Evolutionary conservation across 192 early-diverging fungal genomes (phyloP), one percentile per base, ranked within the genome.

Genomic region (Coemansia sp.): DNA sequence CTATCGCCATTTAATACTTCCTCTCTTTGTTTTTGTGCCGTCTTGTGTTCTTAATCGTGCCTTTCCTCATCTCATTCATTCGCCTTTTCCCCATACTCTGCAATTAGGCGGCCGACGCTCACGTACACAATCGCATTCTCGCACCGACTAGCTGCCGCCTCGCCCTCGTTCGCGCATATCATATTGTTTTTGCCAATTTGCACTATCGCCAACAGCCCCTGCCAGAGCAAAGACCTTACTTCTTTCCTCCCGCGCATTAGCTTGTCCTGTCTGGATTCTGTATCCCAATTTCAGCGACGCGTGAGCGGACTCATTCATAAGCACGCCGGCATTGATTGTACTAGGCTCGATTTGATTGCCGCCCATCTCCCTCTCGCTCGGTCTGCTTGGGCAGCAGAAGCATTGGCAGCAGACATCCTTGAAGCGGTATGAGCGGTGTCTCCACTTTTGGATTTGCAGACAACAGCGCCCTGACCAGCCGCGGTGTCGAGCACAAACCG

Each of bases 371-470:
- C 32, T 53, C 52, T 9, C 7, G 50, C 29, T 53, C 15, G 50
- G 50, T 2, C 9, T n/a, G 24, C 33, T 35, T 35, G 52, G 32
- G 52, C 52, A 35, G 52, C 52, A 53, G n/a, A 10, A 53, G 7
- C 9, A n/a, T n/a, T n/a, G 29, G 29, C 29, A 32, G 52, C 29
- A 34, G 18, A 34, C n/a, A 35, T 18, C 29, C 17, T 53, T 9
- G 8, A 18, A 34, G 52, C 52, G 52, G 52, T 15, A 53, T 53
- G 52, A 53, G 52, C 52, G 33, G 33, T 32, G 52, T 53, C 17
- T 53, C 52, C 17, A 34, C 52, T n/a, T 53, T 53, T 53, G 52
- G 32, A 35, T 53, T 53, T 53, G 52, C 52, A 53, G 52, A 53
- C 18, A 53, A 34, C 32, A 35, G 52, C 32, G 17, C 52, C 33